Evolutionary conservation across 257 asterid genomes (phyloP), one percentile per base, ranked within the genome.

Genomic region (Plectranthus barbatus): DNA sequence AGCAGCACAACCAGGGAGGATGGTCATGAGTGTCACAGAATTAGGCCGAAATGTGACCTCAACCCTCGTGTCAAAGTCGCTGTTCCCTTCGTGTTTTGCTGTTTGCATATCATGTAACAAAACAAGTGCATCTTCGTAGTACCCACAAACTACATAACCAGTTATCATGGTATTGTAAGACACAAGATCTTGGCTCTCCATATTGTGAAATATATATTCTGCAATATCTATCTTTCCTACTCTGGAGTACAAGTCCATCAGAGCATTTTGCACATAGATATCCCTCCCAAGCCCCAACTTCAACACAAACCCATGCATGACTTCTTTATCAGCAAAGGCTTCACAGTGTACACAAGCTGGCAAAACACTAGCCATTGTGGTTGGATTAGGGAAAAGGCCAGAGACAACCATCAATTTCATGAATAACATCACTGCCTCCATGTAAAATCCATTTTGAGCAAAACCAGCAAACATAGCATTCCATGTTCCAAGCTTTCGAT

Each of bases 381-480:
- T 87, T 7, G 97, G 82, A 64, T 69, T 85, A 0, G 95, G 96
- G 47, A 74, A 66, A 42, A 79, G 72, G 42, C 79, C 73, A 0
- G 88, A 69, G 29, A 66, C 69, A 33, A 69, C 67, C 61, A 84
- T 66, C 72, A 87, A 69, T 34, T 77, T 81, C 81, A 75, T 74
- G 71, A 90, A 90, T 9, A 87, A 60, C 69, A 49, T 36, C 78
- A 87, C 67, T 14, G 93, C 84, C 58, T 83, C 77, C 24, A 40
- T 66, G 55, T 81, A 90, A 56, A 74, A 70, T 23, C 96, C 97
- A 67, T 82, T 90, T 48, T 85, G 91, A 5, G 93, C 64, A 79
- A 82, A 90, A 59, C 97, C 97, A 72, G 95, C 77, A 57, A 90
- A 86, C 97, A 87, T 87, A 56, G 96, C 96, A 81, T 90, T 90